Evolutionary conservation across 2,329 filamentous ascomycete genomes (phyloP), one percentile per base, ranked within the genome.

Genomic region (Aspergillus latus): DNA sequence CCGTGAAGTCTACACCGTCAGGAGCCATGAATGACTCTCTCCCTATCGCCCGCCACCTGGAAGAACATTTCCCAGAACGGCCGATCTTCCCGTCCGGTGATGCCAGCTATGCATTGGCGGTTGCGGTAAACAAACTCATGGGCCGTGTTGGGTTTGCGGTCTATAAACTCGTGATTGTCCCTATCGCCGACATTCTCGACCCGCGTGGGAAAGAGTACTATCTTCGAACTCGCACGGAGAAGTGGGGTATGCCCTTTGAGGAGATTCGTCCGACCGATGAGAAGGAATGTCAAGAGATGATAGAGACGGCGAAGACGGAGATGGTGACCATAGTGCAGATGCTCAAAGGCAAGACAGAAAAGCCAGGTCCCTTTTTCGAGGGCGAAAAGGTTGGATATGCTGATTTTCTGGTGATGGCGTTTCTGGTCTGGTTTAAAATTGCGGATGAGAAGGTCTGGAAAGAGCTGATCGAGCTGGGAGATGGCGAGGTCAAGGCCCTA

Each of bases 361-460:
- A 72, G 58, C 63, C 62, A 5, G 71, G 71, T 0, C 69, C 68
- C 1, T 73, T 72, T 55, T 64, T 72, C 8, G 71, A 73, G 45
- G 70, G 71, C 8, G 66, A 71, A 16, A 65, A 49, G 42, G 55
- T 66, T 2, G 63, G 68, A 1, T 72, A 65, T 58, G 71, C 67
- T 52, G 71, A 73, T 56, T 58, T 73, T 15, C 49, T 66, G 29
- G 40, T 70, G 6, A 62, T 62, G 6, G 56, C 59, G n/a, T 43
- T 53, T 21, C 32, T 73, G 51, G 68, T 60, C 29, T 72, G 66
- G 59, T 55, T 59, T 28, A 59, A 71, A 49, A 62, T 66, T 9
- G 51, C 62, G 26, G 63, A 68, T 58, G 56, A 39, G 28, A 57
- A 57, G 13, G 21, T 64, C 5, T 72, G 64, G 52, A 54, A 65